Conservation (phyloP, 1,284 basidiomycete species). For the Marasmius fiardii region DNA sequence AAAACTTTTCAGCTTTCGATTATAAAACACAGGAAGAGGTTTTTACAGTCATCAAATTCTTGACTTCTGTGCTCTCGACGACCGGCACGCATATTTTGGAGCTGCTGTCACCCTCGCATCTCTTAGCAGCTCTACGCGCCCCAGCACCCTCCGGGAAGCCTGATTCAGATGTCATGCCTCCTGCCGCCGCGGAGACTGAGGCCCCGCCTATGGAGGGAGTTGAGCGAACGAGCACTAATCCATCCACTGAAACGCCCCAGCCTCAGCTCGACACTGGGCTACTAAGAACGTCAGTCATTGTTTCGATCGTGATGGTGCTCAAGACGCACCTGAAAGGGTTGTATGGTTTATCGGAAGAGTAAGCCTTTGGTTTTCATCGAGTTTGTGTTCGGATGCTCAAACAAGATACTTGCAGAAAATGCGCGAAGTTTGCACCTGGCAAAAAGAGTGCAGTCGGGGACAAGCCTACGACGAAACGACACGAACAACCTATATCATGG, state of each 20-base stretch:
- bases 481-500: conserved; percentile 67
- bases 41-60: conserved; percentile 77
- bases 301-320: conserved; percentile 79
- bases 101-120: conserved; percentile 61
- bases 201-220: neutral
- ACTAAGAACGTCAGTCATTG: conserved; percentile 67
- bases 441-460: conserved; percentile 88
- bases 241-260: neutral
- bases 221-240: neutral
- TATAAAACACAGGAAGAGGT: conserved; percentile 96
- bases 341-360: conserved; percentile 89
- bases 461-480: conserved; percentile 64
- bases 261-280: conserved; percentile 34
- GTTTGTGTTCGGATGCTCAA: conserved; percentile 1
- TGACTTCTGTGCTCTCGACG: conserved; percentile 81
- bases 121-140: conserved; percentile 58
- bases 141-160: conserved; percentile 11
- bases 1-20: conserved; percentile 89
- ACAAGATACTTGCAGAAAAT: conserved; percentile 60
- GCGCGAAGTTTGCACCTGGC: conserved; percentile 75
- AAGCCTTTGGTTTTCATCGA: conserved; percentile 24
- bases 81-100: conserved; percentile 81
- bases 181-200: neutral
- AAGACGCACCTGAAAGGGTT: conserved; percentile 79
- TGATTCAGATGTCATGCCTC: neutral